Conservation (phyloP, 805 yeast genomes). For the Saccharomycopsis sp. region DNA sequence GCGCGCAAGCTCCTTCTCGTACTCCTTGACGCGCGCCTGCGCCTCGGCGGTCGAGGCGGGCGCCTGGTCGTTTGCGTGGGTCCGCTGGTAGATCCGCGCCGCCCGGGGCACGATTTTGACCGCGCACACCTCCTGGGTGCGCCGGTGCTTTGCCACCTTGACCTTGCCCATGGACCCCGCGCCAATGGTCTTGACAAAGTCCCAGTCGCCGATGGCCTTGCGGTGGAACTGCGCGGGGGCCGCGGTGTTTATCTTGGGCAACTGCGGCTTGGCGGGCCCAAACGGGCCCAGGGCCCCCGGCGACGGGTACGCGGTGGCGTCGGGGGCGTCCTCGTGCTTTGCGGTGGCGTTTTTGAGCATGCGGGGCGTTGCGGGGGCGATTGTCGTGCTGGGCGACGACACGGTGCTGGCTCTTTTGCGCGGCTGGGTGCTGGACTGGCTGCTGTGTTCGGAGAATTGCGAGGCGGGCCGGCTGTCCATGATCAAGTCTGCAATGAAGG, state of each 20-base stretch:
- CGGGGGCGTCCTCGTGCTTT: neutral
- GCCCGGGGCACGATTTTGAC: conserved; percentile 92
- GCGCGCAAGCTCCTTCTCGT: conserved; percentile 77
- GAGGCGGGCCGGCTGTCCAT: neutral
- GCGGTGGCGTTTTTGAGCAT: conserved; percentile 53
- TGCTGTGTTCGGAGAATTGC: no score
- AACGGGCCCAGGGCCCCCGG: neutral
- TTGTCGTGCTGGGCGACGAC: conserved; percentile 20
- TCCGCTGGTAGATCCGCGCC: conserved; percentile 64
- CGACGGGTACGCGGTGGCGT: neutral
- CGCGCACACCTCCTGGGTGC: conserved; percentile 79
- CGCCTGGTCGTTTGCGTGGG: conserved; percentile 63
- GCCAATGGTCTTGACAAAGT: conserved; percentile 87
- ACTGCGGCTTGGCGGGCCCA: conserved; percentile 14
- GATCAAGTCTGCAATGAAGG: no score
- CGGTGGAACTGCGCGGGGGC: conserved; percentile 49
- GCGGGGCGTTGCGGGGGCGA: conserved; percentile 61
- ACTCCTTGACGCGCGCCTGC: conserved; percentile 57
- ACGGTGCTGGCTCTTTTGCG: neutral
- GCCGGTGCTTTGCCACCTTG: conserved; percentile 80
- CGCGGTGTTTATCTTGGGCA: conserved; percentile 21
- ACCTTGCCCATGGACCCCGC: conserved; percentile 99
- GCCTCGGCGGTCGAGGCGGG: conserved; percentile 52
- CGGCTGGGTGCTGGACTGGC: neutral
- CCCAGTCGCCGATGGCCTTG: conserved; percentile 94